Evolutionary conservation across 1,284 basidiomycete species (phyloP).

Genomic region (Apiotrichum akiyoshidainum): DNA sequence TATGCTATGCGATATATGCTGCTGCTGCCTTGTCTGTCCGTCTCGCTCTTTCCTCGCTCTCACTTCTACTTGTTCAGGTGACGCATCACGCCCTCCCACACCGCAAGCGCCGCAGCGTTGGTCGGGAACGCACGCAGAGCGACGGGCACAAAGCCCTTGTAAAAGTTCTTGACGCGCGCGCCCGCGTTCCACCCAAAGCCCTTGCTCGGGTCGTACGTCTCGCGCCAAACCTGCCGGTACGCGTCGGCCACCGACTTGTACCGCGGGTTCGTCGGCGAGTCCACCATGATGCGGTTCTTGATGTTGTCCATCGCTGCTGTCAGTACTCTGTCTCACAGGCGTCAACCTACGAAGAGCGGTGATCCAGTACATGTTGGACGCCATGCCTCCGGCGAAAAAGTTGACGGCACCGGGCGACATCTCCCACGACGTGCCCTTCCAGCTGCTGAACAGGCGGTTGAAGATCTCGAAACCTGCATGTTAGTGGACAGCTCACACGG

Average conservation of each 20-base stretch:
- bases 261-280: conserved; percentile 42
- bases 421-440: conserved; percentile 47
- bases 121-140: conserved; percentile 49
- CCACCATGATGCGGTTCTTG: conserved; percentile 51
- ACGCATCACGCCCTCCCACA: conserved; percentile 51
- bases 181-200: conserved; percentile 35
- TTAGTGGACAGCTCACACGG: neutral
- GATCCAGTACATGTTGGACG: conserved; percentile 49
- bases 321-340: neutral
- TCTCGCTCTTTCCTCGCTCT: neutral
- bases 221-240: conserved; percentile 41
- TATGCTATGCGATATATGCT: no score
- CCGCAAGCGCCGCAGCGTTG: conserved; percentile 49
- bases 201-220: conserved; percentile 33
- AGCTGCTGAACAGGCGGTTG: conserved; percentile 45
- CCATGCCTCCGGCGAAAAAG: conserved; percentile 50
- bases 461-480: conserved; percentile 48
- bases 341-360: conserved; percentile 41
- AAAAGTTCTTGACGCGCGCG: conserved; percentile 45
- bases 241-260: conserved; percentile 43
- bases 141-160: conserved; percentile 49
- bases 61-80: neutral
- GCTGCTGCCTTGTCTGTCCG: no score
- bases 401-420: conserved; percentile 43
- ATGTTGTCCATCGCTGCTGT: conserved; percentile 46